These are phyloP conservation scores for Mollisiaceae sp. DNA, from an alignment of 2,329 filamentous ascomycete species.

Conservation along the genomic window DNA sequence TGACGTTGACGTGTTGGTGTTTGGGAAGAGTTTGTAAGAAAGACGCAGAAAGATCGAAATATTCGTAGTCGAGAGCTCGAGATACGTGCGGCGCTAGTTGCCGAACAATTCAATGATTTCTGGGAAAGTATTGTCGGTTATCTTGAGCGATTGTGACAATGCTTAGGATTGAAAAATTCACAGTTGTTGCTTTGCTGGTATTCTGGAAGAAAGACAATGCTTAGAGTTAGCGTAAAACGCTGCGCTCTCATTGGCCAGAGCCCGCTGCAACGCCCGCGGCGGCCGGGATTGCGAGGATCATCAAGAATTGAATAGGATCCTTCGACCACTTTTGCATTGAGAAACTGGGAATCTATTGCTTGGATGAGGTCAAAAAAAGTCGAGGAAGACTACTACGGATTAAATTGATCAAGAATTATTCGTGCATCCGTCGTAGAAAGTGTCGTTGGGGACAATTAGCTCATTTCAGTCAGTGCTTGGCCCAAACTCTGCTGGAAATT, in stretches of 20 bases:
- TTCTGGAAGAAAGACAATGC: constrained; percentile 1
- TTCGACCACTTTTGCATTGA: background rate
- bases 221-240: background rate
- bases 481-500: constrained; percentile 4
- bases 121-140: background rate
- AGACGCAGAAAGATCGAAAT: constrained; percentile 1
- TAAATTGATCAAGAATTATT: background rate
- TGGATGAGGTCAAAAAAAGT: background rate
- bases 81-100: background rate
- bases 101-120: background rate
- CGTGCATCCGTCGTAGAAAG: background rate
- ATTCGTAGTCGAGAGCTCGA: background rate
- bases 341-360: background rate
- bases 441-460: background rate
- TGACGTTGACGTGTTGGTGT: background rate
- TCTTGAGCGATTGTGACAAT: background rate
- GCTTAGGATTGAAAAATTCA: constrained; percentile 1
- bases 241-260: constrained; percentile 7
- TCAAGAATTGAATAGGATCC: background rate
- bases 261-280: background rate
- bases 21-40: constrained; percentile 4
- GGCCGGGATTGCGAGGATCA: background rate
- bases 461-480: constrained; percentile 3
- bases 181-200: constrained; percentile 6
- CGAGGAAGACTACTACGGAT: background rate